phyloP scores from a whole-genome alignment of 176 grass and related monocot genomes.

The Oryza officinalis region DNA sequence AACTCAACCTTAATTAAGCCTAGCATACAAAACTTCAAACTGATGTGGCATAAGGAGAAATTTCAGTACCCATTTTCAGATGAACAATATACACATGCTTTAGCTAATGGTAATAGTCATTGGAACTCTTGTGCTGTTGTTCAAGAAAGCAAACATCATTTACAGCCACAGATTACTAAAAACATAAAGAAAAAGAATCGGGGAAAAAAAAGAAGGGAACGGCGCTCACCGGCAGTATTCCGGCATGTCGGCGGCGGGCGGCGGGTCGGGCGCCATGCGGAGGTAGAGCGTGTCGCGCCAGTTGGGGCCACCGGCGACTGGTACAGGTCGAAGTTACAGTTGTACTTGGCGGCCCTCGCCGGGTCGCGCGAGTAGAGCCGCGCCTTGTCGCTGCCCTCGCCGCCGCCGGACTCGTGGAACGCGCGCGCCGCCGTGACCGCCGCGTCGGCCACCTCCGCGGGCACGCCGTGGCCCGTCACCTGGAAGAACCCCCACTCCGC shows the following conservation, averaged over 20 bases:
- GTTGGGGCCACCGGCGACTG: conserved; percentile 28
- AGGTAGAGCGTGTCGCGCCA: no score
- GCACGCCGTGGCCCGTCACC: conserved; percentile 53
- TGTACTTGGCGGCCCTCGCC: conserved; percentile 48
- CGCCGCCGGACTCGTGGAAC: conserved; percentile 51
- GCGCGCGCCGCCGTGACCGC: conserved; percentile 9
- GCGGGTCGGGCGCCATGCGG: no score
- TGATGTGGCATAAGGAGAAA: not conserved
- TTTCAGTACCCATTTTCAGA: not conserved
- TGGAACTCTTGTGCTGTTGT: not conserved
- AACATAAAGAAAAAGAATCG: not conserved
- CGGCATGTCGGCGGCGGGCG: conserved; percentile 15
- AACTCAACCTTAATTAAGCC: no score
- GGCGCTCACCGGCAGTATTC: conserved; percentile 32
- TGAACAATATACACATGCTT: not conserved
- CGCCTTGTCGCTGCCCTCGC: conserved; percentile 46
- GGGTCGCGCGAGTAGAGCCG: conserved; percentile 57
- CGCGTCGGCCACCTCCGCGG: not conserved
- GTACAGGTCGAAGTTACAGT: conserved; percentile 66
- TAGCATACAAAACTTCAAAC: not conserved
- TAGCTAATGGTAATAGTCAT: not conserved
- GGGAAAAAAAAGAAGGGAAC: not conserved
- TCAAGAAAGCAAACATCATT: not conserved
- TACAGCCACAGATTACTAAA: not conserved
- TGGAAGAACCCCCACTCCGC: conserved; percentile 62